Evolutionary conservation across 1,284 basidiomycete species (phyloP).

Genomic region (Cerioporus squamosus): DNA sequence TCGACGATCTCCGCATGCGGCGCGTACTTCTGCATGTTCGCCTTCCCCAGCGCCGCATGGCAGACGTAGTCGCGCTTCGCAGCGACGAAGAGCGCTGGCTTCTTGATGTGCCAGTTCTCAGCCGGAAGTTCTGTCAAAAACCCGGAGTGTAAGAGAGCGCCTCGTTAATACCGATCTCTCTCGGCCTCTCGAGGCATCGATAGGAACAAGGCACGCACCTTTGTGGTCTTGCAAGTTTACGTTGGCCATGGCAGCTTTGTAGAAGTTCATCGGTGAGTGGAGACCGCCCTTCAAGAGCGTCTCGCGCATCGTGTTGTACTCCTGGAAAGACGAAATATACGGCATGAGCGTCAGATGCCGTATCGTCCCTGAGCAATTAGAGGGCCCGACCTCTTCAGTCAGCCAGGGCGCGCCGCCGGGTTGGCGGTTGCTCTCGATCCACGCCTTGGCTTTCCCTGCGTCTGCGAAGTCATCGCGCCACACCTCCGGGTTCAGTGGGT

Average conservation of each 20-base stretch:
- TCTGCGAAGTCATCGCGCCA: slow-evolving; percentile 13
- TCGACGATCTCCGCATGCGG: slow-evolving; percentile 17
- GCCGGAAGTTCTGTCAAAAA: slow-evolving; percentile 9
- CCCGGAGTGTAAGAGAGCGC: too few species aligned
- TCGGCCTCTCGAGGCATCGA: too few species aligned
- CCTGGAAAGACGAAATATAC: not conserved
- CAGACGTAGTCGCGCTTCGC: slow-evolving; percentile 12
- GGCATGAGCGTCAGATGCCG: too few species aligned
- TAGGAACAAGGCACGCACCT: slow-evolving; percentile 37
- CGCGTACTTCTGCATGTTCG: slow-evolving; percentile 1
- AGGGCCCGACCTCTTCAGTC: slow-evolving; percentile 4
- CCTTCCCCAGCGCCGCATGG: slow-evolving; percentile 3
- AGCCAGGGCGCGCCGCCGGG: slow-evolving; percentile 5
- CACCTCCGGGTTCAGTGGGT: not conserved
- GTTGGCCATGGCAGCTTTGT: slow-evolving; percentile 25
- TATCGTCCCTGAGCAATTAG: not conserved
- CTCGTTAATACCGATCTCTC: too few species aligned
- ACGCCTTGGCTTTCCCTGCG: slow-evolving; percentile 2
- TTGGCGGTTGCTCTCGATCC: slow-evolving; percentile 8
- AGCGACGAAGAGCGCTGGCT: slow-evolving; percentile 19
- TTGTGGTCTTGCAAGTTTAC: slow-evolving; percentile 63
- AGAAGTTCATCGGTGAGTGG: not conserved
- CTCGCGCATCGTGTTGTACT: slow-evolving; percentile 5
- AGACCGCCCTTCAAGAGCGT: not conserved
- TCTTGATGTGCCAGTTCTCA: slow-evolving; percentile 4